Conservation (phyloP, 441 rosid genomes). For the Iberis amara region DNA sequence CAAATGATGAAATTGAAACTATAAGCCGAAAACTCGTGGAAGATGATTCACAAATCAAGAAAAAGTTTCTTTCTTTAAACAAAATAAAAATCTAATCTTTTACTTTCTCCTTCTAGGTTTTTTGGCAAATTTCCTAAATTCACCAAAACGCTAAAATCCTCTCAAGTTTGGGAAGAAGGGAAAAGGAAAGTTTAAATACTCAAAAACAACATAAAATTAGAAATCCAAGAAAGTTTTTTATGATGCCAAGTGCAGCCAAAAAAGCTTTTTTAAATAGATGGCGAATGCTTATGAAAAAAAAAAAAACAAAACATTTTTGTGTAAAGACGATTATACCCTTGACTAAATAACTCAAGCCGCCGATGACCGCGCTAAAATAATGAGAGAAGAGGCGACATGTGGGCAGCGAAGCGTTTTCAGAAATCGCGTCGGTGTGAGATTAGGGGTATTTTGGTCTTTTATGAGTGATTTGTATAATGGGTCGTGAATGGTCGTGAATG, state of each 20-base stretch:
- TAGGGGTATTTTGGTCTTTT: slow-evolving; percentile 19
- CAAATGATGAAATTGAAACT: no score
- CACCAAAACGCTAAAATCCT: background rate
- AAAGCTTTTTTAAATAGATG: slow-evolving; percentile 8
- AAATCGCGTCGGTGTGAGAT: slow-evolving; percentile 29
- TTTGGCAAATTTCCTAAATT: background rate
- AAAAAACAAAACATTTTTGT: no score
- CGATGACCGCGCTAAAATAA: slow-evolving; percentile 24
- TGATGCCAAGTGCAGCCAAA: slow-evolving; percentile 9
- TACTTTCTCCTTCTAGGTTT: background rate
- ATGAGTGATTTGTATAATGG: background rate
- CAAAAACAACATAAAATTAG: background rate
- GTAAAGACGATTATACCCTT: slow-evolving; percentile 32
- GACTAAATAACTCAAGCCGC: background rate
- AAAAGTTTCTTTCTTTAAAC: background rate
- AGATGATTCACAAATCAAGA: slow-evolving; percentile 5
- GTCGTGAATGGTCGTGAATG: slow-evolving; percentile 19
- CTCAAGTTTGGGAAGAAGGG: no score
- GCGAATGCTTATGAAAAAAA: no score
- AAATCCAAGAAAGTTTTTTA: slow-evolving; percentile 4
- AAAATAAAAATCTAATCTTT: background rate
- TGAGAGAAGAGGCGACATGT: slow-evolving; percentile 23
- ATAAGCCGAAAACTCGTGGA: background rate
- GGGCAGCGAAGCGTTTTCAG: slow-evolving; percentile 21
- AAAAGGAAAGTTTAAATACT: no score